Base-by-base conservation (phyloP, 257 asterid species). In the Linaria vulgaris region DNA sequence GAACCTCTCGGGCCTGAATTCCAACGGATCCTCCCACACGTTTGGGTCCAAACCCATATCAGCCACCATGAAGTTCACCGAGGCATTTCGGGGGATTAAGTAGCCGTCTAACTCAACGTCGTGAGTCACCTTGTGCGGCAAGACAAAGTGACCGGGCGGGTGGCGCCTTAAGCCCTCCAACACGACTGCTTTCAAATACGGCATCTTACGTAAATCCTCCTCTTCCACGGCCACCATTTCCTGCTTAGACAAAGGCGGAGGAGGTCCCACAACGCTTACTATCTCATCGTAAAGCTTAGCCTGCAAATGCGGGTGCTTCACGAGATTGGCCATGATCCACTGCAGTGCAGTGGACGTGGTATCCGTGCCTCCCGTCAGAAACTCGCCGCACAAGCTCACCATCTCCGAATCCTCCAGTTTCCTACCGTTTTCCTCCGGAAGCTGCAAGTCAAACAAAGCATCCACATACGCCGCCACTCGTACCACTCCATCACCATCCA, bases 301-400 rank as follows among this genome's bases (percentile, higher is more conserved):
- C 58, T 85, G 95, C 34, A 78, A 38, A 1, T 61, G 45, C 0
- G 88, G 90, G 51, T 73, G 21, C 60, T 85, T 87, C n/a, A 87
- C 94, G 43, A 87, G 58, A 43, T 82, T 87, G 25, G 95, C 94
- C 85, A 85, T 80, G 58, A 76, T 79, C 95, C 94, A 87, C 38
- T 87, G 88, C 6, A 84, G 74, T 0, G 87, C 76, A 0, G 92
- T 82, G 30, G 92, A 64, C 1, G 92, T 84, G 38, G 34, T 27
- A 27, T 27, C 34, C 4, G 34, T 27, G 34, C 34, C 34, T 6
- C 34, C 34, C 3, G 6, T 6, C 6, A 27, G 6, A 27, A 27
- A 27, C 34, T 27, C 34, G 6, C 34, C 6, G 34, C 34, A 27
- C 34, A 27, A 27, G 34, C 34, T 27, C 34, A 27, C 34, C 34